Conservation (phyloP, 345 rosid species). For the Barbarea vulgaris region DNA sequence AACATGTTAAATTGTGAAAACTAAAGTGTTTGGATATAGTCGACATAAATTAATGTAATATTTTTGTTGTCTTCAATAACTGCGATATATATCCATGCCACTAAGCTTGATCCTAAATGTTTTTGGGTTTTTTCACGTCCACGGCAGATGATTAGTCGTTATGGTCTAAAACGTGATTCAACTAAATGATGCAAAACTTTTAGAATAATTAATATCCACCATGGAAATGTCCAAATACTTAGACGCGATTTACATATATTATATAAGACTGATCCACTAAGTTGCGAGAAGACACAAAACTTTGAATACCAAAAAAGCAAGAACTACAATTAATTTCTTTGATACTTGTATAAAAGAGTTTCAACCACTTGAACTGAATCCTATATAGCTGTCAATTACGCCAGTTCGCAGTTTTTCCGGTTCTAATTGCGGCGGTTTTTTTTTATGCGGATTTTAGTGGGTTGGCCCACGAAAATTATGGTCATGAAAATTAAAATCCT, state of each 20-base stretch:
- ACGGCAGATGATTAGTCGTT: conserved; percentile 11
- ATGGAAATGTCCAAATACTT: neutral
- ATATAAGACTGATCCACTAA: conserved; percentile 3
- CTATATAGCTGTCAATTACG: too few species aligned
- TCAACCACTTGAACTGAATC: neutral
- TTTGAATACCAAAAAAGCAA: conserved; percentile 11
- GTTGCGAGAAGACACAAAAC: conserved; percentile 1
- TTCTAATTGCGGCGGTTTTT: too few species aligned
- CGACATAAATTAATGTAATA: neutral
- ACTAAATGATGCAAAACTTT: conserved; percentile 12
- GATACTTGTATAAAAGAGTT: neutral
- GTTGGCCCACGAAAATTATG: too few species aligned
- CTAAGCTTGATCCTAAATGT: conserved; percentile 9
- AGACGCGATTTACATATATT: neutral
- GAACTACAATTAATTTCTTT: neutral
- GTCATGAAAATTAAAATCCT: too few species aligned
- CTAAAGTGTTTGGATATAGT: neutral
- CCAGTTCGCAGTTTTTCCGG: too few species aligned
- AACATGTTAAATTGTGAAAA: neutral
- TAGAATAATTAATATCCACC: conserved; percentile 12
- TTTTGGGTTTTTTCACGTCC: conserved; percentile 3
- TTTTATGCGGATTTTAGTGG: too few species aligned
- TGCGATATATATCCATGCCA: conserved; percentile 17
- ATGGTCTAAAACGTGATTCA: neutral
- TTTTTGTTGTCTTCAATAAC: neutral